phyloP scores from a whole-genome alignment of 1,139 yeast species.

The Sugiyamaella japonica region DNA sequence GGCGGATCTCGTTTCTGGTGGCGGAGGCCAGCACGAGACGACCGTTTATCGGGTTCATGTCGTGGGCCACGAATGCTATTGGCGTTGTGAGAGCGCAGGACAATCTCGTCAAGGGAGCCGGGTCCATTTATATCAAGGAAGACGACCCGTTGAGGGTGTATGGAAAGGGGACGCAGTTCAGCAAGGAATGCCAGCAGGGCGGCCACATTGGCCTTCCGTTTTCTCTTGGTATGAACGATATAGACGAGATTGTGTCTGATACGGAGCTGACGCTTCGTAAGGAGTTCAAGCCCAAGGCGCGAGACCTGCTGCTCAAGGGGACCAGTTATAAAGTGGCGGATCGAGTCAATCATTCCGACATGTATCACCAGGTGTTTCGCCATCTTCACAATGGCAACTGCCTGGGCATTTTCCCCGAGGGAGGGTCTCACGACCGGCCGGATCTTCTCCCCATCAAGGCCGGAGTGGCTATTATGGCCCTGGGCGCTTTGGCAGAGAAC shows the following conservation, averaged over 20 bases:
- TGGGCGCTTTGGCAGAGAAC: slow-evolving; percentile 78
- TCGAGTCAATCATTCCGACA: slow-evolving; percentile 80
- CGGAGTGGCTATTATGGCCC: slow-evolving; percentile 97
- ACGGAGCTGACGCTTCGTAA: slow-evolving; percentile 68
- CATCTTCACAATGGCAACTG: slow-evolving; percentile 80
- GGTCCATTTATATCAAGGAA: slow-evolving; percentile 57
- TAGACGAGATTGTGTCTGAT: slow-evolving; percentile 69
- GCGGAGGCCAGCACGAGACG: slow-evolving; percentile 79
- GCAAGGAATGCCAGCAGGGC: slow-evolving; percentile 60
- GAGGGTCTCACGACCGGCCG: slow-evolving; percentile 95
- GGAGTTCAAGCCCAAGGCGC: slow-evolving; percentile 59
- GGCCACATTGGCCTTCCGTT: slow-evolving; percentile 80
- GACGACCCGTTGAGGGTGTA: slow-evolving; percentile 44
- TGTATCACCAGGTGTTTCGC: slow-evolving; percentile 77
- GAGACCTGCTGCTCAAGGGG: slow-evolving; percentile 48
- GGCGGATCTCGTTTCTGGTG: slow-evolving; percentile 80
- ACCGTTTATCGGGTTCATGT: slow-evolving; percentile 69
- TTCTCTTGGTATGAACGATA: slow-evolving; percentile 74
- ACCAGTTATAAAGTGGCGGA: slow-evolving; percentile 72
- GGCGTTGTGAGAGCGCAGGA: slow-evolving; percentile 95
- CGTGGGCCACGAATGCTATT: slow-evolving; percentile 75
- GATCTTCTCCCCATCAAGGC: slow-evolving; percentile 90
- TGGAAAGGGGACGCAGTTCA: slow-evolving; percentile 72
- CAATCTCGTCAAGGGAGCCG: slow-evolving; percentile 60
- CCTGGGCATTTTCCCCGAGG: slow-evolving; percentile 96